A percentile compares a stretch with the other conserved stretches of the same genome.
Conservation (phyloP, 2,329 filamentous ascomycete species). For the Phoma sp. region DNA sequence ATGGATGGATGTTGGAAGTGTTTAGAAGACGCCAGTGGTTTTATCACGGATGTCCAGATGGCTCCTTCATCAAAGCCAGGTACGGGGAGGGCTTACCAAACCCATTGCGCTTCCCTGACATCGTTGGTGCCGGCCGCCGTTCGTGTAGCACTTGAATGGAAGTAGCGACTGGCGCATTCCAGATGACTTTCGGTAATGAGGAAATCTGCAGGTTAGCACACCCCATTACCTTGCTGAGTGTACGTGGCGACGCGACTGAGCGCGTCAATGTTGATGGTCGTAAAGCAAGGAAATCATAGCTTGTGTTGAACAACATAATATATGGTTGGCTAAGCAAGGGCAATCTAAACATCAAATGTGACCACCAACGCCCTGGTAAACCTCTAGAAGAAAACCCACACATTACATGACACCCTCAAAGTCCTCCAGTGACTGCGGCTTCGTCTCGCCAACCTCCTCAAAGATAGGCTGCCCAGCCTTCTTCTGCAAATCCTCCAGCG, state of each 20-base stretch:
- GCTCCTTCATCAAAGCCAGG: constrained; percentile 3
- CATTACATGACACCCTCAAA: constrained; percentile 34
- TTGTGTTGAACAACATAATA: neutral
- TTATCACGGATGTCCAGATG: neutral
- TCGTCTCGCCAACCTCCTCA: constrained; percentile 7
- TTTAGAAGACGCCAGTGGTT: neutral
- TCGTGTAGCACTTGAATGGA: neutral
- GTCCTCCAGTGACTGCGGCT: constrained; percentile 22
- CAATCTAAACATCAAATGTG: neutral
- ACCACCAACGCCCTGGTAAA: neutral
- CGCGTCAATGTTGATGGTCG: neutral
- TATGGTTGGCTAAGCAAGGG: constrained; percentile 4
- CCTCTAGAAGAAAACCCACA: neutral
- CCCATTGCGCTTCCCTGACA: constrained; percentile 1
- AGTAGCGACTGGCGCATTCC: constrained; percentile 2
- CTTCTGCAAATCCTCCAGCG: constrained; percentile 32
- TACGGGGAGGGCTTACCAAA: constrained; percentile 1
- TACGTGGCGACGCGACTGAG: constrained; percentile 8
- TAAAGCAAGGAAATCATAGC: constrained; percentile 5
- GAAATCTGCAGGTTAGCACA: too few species aligned
- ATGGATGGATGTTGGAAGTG: neutral
- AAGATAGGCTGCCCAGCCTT: constrained; percentile 33
- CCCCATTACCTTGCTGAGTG: constrained; percentile 4
- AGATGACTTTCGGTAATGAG: neutral
- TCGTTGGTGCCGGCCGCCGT: constrained; percentile 1